Evolutionary conservation across 306 rosid species (phyloP).

Genomic region (Carpinus fangiana): DNA sequence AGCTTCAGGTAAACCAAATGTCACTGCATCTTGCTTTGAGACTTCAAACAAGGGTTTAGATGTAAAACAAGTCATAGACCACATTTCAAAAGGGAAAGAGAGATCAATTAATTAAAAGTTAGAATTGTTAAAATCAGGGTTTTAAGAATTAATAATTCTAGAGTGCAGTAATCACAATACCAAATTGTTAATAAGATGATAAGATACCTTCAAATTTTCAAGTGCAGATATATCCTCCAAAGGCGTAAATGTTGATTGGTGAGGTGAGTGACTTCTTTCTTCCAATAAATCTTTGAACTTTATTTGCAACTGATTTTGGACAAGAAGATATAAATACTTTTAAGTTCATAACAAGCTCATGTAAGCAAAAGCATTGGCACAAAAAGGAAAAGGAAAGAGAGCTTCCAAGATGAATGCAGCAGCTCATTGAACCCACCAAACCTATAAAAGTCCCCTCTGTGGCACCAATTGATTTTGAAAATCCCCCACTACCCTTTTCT

Average conservation of each 20-base stretch:
- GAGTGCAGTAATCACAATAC: background rate
- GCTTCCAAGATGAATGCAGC: background rate
- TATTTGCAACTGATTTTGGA: conserved; percentile 36
- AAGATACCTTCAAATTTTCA: conserved; percentile 47
- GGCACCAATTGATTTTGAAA: background rate
- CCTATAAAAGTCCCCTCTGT: background rate
- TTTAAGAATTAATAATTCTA: background rate
- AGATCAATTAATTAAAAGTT: background rate
- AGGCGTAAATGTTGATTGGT: conserved; percentile 24
- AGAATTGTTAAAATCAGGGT: background rate
- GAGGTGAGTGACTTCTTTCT: conserved; percentile 41
- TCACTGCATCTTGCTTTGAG: background rate
- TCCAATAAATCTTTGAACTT: conserved; percentile 32
- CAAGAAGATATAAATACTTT: conserved; percentile 7
- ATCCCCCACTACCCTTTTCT: background rate
- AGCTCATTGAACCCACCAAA: background rate
- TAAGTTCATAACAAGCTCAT: background rate
- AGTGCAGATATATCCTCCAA: conserved; percentile 37
- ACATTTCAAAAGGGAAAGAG: background rate
- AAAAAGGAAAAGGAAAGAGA: conserved; percentile 11
- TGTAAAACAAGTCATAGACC: background rate
- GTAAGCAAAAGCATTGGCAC: conserved; percentile 11
- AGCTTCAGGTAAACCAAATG: background rate
- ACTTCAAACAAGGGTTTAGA: conserved; percentile 1
- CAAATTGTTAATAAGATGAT: conserved; percentile 4